phyloP scores from a whole-genome alignment of 345 rosid species.

The Hypericum androsaemum region DNA sequence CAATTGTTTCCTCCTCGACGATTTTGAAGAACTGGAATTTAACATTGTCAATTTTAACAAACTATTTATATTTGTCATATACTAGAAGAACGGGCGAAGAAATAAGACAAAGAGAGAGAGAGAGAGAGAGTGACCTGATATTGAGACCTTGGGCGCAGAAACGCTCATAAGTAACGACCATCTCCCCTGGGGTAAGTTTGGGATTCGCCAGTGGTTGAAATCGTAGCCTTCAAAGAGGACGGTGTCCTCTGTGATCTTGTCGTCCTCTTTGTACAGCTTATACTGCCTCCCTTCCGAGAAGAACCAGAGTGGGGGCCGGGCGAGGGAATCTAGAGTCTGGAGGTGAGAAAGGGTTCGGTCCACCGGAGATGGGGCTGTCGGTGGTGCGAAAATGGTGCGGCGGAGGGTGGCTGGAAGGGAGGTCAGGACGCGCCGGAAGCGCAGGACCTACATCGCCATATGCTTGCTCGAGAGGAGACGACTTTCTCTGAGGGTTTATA shows the following conservation, averaged over 20 bases:
- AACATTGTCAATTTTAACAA: no score
- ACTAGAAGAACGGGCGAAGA: no score
- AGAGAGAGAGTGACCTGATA: slow-evolving; percentile 38
- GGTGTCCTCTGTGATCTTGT: slow-evolving; percentile 61
- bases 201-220: slow-evolving; percentile 66
- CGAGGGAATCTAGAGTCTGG: not conserved
- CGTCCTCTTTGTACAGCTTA: slow-evolving; percentile 50
- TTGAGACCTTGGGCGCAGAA: slow-evolving; percentile 76
- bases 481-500: no score
- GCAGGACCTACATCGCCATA: not conserved
- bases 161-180: slow-evolving; percentile 62
- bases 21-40: no score
- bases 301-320: slow-evolving; percentile 1
- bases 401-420: not conserved
- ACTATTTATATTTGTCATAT: no score
- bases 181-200: slow-evolving; percentile 45
- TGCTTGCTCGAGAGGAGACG: no score
- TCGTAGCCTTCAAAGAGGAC: slow-evolving; percentile 81
- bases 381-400: not conserved
- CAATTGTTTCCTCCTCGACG: no score
- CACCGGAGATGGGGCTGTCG: not conserved
- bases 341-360: not conserved
- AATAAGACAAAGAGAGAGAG: not conserved
- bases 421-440: slow-evolving; percentile 1
- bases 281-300: slow-evolving; percentile 10